Conservation (phyloP, 78 protist species). For the Guillardia theta region DNA sequence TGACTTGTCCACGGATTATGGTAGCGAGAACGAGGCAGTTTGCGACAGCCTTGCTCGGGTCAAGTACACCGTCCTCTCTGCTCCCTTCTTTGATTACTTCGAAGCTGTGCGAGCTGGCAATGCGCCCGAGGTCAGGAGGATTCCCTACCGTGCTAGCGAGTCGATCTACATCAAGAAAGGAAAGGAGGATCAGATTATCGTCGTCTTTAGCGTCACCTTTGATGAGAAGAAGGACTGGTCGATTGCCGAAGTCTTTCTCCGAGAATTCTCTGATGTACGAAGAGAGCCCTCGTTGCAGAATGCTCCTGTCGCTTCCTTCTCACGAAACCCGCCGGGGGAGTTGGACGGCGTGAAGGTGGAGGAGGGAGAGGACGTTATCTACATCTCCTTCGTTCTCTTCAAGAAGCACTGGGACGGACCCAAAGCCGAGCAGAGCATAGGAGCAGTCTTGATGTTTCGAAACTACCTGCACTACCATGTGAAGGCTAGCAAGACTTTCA, state of each 20-base stretch:
- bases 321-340: constrained; percentile 57
- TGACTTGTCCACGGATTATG: too few species aligned
- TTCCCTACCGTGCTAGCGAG: constrained; percentile 48
- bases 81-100: too few species aligned
- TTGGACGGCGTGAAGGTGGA: constrained; percentile 51
- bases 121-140: too few species aligned
- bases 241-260: neutral
- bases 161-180: constrained; percentile 43
- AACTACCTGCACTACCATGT: constrained; percentile 92
- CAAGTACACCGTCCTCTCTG: too few species aligned
- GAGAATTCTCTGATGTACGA: neutral
- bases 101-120: too few species aligned
- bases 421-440: constrained; percentile 53
- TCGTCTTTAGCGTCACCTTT: constrained; percentile 40
- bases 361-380: constrained; percentile 50
- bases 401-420: constrained; percentile 45
- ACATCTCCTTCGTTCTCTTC: constrained; percentile 72
- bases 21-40: too few species aligned
- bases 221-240: constrained; percentile 59
- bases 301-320: constrained; percentile 67
- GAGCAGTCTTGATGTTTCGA: constrained; percentile 79
- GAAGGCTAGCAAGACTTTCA: constrained; percentile 89
- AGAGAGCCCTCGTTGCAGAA: neutral
- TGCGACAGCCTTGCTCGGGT: too few species aligned
- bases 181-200: constrained; percentile 58